Conservation (phyloP, 192 early-diverging fungal species). For the Chytriomyces hyalinus region DNA sequence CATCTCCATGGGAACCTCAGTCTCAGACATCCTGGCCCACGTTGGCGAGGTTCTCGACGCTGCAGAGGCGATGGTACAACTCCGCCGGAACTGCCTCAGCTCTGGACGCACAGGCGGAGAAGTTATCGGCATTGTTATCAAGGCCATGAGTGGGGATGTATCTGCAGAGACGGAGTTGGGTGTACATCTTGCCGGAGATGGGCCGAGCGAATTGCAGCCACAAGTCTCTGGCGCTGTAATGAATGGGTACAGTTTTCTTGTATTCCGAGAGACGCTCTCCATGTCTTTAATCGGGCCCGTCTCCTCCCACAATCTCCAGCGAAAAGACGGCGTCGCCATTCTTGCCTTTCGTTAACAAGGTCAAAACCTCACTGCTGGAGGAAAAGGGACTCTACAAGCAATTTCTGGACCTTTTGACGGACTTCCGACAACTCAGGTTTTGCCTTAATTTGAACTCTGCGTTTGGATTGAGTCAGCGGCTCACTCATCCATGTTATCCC, state of each 20-base stretch:
- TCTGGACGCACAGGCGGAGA: too few relatives aligned
- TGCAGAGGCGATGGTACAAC: not conserved
- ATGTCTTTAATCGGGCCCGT: too few relatives aligned
- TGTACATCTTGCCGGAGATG: too few relatives aligned
- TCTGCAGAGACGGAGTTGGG: too few relatives aligned
- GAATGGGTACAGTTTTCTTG: too few relatives aligned
- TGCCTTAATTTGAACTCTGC: not conserved
- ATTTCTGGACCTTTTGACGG: slow-evolving; percentile 19
- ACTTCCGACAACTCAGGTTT: slow-evolving; percentile 6
- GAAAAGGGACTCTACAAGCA: slow-evolving; percentile 20
- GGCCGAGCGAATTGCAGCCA: too few relatives aligned
- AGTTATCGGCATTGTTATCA: too few relatives aligned
- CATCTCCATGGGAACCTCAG: slow-evolving; percentile 8
- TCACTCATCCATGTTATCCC: not conserved
- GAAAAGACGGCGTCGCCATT: not conserved
- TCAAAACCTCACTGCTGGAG: slow-evolving; percentile 12
- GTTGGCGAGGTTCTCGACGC: slow-evolving; percentile 9
- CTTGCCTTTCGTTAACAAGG: slow-evolving; percentile 1
- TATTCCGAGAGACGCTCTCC: too few relatives aligned
- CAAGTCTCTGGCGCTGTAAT: too few relatives aligned
- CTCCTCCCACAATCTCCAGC: too few relatives aligned
- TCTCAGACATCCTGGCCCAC: slow-evolving; percentile 19
- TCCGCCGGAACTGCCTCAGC: not conserved
- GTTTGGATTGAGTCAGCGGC: not conserved
- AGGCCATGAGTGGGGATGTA: too few relatives aligned